Percentiles rank a stretch among this genome's conserved stretches.
Conservation (phyloP, 1,284 basidiomycete genomes). For the Puccinia novopanici region DNA sequence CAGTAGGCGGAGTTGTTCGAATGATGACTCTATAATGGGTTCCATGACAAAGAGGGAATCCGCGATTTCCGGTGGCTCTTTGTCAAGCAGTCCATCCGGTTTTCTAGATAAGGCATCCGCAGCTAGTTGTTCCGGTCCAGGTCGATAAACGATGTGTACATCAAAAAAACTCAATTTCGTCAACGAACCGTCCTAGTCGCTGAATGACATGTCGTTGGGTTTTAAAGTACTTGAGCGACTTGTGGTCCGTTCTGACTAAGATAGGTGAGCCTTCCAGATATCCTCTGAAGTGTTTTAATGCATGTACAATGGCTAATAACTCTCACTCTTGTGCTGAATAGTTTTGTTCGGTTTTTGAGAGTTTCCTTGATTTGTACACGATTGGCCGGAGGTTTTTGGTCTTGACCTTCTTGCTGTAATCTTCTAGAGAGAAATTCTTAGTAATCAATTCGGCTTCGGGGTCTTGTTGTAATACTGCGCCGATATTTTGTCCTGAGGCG, state of each 20-base stretch:
- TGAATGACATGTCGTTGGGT: constrained; percentile 7
- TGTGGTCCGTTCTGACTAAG: not conserved
- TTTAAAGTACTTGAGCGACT: constrained; percentile 29
- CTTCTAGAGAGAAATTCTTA: not conserved
- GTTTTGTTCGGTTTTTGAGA: constrained; percentile 6
- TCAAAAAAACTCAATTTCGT: constrained; percentile 12
- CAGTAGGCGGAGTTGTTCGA: too few species aligned
- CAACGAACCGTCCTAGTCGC: not conserved
- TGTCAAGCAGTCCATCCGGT: too few species aligned
- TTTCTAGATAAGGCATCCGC: too few species aligned
- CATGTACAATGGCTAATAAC: constrained; percentile 21
- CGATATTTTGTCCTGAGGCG: constrained; percentile 8
- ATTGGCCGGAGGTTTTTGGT: too few species aligned
- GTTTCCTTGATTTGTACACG: constrained; percentile 16
- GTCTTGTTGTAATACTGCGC: constrained; percentile 28
- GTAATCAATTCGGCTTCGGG: not conserved
- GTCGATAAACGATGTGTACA: constrained; percentile 4
- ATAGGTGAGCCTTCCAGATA: constrained; percentile 21
- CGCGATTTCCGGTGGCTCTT: too few species aligned
- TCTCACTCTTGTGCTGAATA: too few species aligned
- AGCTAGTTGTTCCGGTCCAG: too few species aligned
- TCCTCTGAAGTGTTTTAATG: constrained; percentile 17
- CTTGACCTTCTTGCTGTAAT: constrained; percentile 11
- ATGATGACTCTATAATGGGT: too few species aligned
- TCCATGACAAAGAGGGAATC: too few species aligned